A percentile compares a stretch with the other conserved stretches of the same genome.
These are phyloP conservation scores for Diaporthe sp. DNA, from an alignment of 2,329 filamentous ascomycete species.

Conservation along the genomic window DNA sequence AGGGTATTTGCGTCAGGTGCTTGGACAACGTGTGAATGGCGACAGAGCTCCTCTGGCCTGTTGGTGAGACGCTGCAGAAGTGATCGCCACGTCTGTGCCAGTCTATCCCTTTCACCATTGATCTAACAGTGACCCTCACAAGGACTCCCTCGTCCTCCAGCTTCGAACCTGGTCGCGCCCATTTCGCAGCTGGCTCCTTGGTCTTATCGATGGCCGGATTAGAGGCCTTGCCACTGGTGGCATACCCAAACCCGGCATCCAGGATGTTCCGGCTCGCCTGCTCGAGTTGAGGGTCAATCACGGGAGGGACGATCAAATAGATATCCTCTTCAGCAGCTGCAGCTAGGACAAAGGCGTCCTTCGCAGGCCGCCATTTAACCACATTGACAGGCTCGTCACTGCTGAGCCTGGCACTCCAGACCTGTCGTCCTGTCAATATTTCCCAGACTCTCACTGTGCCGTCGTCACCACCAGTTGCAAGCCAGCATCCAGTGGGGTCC, in stretches of 20 bases:
- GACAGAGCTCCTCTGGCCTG: conserved; percentile 83
- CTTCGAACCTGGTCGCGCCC: conserved; percentile 82
- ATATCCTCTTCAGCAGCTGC: conserved; percentile 88
- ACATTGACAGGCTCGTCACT: conserved; percentile 85
- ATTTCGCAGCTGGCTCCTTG: conserved; percentile 84
- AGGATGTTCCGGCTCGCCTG: conserved; percentile 81
- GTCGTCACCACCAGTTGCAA: conserved; percentile 95
- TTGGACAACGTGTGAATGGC: conserved; percentile 96
- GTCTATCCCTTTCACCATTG: conserved; percentile 86
- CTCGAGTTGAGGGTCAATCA: conserved; percentile 80
- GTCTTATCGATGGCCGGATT: conserved; percentile 68
- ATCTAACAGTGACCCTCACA: conserved; percentile 83
- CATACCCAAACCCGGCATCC: conserved; percentile 94
- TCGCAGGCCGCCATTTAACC: conserved; percentile 90
- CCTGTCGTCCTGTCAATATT: conserved; percentile 84
- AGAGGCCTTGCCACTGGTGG: conserved; percentile 71
- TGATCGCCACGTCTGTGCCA: conserved; percentile 98
- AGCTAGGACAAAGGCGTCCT: conserved; percentile 84
- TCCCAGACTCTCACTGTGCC: conserved; percentile 94
- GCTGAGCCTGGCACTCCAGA: conserved; percentile 86
- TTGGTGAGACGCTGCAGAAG: conserved; percentile 90
- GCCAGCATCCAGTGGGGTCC: conserved; percentile 86
- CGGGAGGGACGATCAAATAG: conserved; percentile 84
- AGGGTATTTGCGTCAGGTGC: conserved; percentile 94
- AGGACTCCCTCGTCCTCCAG: conserved; percentile 85